A percentile compares a stretch with the other conserved stretches of the same genome.
Evolutionary conservation across 352 stramenopile genomes (phyloP).

Genomic region (Globisporangium splendens): DNA sequence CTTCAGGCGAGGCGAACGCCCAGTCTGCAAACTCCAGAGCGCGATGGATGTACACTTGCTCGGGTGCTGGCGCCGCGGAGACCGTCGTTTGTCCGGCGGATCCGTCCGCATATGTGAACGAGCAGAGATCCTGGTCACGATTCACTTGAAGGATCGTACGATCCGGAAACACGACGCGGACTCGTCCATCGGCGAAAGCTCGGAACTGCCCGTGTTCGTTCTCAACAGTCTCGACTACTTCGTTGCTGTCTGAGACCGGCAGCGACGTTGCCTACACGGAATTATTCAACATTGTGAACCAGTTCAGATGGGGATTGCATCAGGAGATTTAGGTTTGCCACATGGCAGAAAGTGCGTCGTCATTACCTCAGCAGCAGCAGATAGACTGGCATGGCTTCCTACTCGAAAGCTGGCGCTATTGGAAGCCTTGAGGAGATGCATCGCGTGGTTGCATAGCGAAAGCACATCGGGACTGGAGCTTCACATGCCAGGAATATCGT

Average conservation of each 20-base stretch:
- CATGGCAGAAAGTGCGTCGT: too few species aligned
- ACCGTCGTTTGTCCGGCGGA: conserved; percentile 30
- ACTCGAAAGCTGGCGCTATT: conserved; percentile 8
- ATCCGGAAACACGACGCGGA: conserved; percentile 65
- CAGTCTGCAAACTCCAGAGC: conserved; percentile 64
- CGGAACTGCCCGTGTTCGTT: conserved; percentile 65
- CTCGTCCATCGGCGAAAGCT: conserved; percentile 52
- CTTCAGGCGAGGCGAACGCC: conserved; percentile 49
- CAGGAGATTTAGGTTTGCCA: too few species aligned
- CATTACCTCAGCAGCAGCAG: conserved; percentile 3
- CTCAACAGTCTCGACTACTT: conserved; percentile 30
- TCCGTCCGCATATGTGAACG: conserved; percentile 54
- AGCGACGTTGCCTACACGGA: neutral
- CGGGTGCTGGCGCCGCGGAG: conserved; percentile 27
- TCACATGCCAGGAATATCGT: neutral
- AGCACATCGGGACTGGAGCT: conserved; percentile 1
- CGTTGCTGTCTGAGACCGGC: neutral
- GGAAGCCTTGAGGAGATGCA: conserved; percentile 9
- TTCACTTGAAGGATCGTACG: conserved; percentile 70
- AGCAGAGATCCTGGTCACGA: conserved; percentile 27
- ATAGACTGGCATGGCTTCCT: neutral
- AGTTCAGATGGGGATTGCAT: too few species aligned
- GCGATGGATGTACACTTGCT: conserved; percentile 48
- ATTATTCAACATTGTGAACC: too few species aligned
- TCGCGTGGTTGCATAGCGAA: conserved; percentile 12